Conservation (phyloP, 2,329 filamentous ascomycete species). For the Cercospora janseana region DNA sequence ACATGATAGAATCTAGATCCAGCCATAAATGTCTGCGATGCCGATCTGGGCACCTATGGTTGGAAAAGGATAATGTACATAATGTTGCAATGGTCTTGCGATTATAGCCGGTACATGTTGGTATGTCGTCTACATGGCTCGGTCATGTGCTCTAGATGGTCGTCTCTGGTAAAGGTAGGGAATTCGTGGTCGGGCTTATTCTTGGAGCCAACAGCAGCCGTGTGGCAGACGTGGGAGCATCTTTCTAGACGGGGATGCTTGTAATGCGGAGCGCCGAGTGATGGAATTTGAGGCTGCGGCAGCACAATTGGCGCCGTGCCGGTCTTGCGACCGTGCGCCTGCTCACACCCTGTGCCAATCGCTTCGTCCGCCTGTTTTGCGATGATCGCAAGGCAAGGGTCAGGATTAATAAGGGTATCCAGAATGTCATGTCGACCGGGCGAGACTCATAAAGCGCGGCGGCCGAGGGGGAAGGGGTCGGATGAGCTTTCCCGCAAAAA, state of each 20-base stretch:
- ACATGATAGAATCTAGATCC: too few relatives aligned
- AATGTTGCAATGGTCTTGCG: too few relatives aligned
- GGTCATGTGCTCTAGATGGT: neutral
- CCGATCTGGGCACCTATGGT: too few relatives aligned
- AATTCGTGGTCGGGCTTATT: neutral
- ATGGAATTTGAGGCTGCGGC: too few relatives aligned
- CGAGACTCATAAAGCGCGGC: slow-evolving; percentile 4
- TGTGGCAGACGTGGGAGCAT: neutral
- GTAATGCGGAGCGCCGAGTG: too few relatives aligned
- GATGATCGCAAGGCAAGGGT: neutral
- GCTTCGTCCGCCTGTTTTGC: too few relatives aligned
- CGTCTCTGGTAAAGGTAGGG: neutral
- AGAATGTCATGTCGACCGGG: neutral
- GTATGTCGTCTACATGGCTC: neutral
- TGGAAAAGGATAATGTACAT: too few relatives aligned
- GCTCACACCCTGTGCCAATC: too few relatives aligned
- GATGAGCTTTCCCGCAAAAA: neutral
- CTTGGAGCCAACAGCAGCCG: neutral
- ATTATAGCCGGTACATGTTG: too few relatives aligned
- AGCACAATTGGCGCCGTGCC: too few relatives aligned
- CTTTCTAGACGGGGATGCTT: neutral
- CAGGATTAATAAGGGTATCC: neutral
- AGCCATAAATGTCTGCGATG: too few relatives aligned
- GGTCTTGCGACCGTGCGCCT: too few relatives aligned
- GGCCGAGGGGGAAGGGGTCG: neutral